These are phyloP conservation scores for Rhizophagus sp. DNA, from an alignment of 192 early-diverging fungal genomes.

Conservation along the genomic window DNA sequence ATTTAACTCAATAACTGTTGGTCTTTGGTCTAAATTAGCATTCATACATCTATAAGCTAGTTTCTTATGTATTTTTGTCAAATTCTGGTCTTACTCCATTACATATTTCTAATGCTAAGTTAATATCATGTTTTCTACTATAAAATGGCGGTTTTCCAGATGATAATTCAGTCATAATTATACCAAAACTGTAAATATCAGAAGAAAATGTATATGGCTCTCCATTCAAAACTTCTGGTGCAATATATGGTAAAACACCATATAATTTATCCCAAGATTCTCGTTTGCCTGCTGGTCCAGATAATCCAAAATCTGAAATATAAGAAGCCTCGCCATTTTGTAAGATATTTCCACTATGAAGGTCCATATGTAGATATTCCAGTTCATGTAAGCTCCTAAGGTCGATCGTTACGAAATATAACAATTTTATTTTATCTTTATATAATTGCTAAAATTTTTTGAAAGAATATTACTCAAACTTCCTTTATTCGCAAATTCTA, in stretches of 20 bases:
- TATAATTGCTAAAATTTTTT: neutral
- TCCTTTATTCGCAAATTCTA: neutral
- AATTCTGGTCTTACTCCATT: neutral
- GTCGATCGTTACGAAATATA: neutral
- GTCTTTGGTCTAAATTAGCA: neutral
- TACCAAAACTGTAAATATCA: slow-evolving; percentile 41
- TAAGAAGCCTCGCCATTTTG: neutral
- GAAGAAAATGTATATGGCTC: slow-evolving; percentile 34
- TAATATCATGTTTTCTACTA: neutral
- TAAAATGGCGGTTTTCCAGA: slow-evolving; percentile 38
- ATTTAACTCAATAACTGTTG: neutral
- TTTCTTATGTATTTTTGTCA: neutral
- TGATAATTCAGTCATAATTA: slow-evolving; percentile 42
- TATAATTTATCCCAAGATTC: slow-evolving; percentile 31
- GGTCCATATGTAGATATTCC: neutral
- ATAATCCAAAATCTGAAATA: slow-evolving; percentile 43
- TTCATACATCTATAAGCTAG: neutral
- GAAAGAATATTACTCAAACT: neutral
- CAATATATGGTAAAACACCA: slow-evolving; percentile 41
- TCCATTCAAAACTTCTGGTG: slow-evolving; percentile 37
- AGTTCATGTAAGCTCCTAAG: neutral
- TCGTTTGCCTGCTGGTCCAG: slow-evolving; percentile 35
- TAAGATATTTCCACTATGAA: neutral
- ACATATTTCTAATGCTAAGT: neutral
- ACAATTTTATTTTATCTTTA: neutral